A percentile compares a stretch with the other conserved stretches of the same genome.
Evolutionary conservation across 2,329 filamentous ascomycete species (phyloP).

Genomic region (Onygenales sp.): DNA sequence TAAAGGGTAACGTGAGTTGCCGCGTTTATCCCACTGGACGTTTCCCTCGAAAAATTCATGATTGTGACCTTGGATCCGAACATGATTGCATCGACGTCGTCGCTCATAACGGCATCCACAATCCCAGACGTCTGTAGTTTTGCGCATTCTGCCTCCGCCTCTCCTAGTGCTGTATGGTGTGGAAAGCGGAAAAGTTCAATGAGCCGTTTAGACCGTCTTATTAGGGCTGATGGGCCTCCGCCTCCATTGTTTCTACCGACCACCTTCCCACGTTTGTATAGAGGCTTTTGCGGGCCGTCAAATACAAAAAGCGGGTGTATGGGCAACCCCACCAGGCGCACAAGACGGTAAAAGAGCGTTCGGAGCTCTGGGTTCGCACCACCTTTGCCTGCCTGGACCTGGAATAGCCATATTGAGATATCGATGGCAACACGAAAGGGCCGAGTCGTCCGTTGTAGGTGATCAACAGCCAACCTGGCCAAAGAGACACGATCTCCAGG

Average conservation of each 20-base stretch:
- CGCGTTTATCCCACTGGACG: conserved; percentile 46
- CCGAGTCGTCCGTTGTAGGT: conserved; percentile 58
- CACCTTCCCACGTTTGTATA: conserved; percentile 78
- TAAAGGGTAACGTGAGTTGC: conserved; percentile 85
- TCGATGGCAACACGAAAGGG: conserved; percentile 86
- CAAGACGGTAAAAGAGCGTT: conserved; percentile 84
- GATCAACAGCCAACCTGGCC: conserved; percentile 69
- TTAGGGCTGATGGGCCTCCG: conserved; percentile 55
- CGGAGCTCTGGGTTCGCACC: conserved; percentile 83
- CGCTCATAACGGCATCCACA: conserved; percentile 87
- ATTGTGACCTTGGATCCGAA: conserved; percentile 77
- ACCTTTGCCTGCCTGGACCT: conserved; percentile 74
- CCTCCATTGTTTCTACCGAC: conserved; percentile 35
- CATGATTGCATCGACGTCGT: conserved; percentile 97
- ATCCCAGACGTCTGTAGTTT: conserved; percentile 70
- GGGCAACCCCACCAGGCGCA: conserved; percentile 65
- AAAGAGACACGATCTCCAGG: conserved; percentile 69
- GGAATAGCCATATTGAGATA: conserved; percentile 95
- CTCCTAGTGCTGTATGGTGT: conserved; percentile 78
- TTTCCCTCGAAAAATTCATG: conserved; percentile 73
- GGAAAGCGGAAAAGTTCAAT: conserved; percentile 78
- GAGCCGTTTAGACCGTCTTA: conserved; percentile 68
- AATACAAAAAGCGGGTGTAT: conserved; percentile 86
- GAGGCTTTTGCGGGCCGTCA: conserved; percentile 75
- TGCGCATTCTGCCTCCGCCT: conserved; percentile 94